Conservation (phyloP, 257 asterid species). For the Nicotiana tabacum region DNA sequence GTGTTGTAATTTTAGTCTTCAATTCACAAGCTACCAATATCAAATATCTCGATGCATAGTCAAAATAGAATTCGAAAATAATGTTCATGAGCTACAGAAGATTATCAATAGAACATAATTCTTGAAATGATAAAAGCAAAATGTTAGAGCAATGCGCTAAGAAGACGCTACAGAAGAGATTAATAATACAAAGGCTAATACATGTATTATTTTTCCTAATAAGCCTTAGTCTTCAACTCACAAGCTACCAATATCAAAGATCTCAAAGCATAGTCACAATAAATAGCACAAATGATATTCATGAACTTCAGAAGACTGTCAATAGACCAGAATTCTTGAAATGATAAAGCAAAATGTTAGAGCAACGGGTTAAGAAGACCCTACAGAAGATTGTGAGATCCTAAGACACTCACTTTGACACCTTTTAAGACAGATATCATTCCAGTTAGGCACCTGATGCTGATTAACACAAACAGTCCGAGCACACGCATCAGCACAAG, state of each 20-base stretch:
- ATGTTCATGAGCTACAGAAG: neutral
- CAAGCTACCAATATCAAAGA: neutral
- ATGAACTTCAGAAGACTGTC: neutral
- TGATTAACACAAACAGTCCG: constrained; percentile 88
- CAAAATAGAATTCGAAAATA: neutral
- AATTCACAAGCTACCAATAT: neutral
- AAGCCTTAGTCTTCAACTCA: neutral
- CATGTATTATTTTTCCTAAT: too few relatives aligned
- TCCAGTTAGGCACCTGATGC: constrained; percentile 97
- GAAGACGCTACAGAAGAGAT: constrained; percentile 23
- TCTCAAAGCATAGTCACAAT: neutral
- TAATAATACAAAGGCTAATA: too few relatives aligned
- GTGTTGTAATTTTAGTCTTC: neutral
- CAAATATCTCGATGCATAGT: neutral
- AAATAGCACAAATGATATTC: neutral
- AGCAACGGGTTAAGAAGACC: constrained; percentile 3
- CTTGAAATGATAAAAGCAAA: neutral
- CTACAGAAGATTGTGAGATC: constrained; percentile 49
- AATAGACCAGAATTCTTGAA: neutral
- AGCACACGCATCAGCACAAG: constrained; percentile 97
- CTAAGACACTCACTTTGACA: constrained; percentile 94
- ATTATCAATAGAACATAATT: neutral
- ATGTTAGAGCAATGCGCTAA: neutral
- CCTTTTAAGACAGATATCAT: constrained; percentile 82
- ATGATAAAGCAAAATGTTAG: neutral